Evolutionary conservation across 2,329 filamentous ascomycete genomes (phyloP).

Genomic region (Colletotrichum tamarilloi): DNA sequence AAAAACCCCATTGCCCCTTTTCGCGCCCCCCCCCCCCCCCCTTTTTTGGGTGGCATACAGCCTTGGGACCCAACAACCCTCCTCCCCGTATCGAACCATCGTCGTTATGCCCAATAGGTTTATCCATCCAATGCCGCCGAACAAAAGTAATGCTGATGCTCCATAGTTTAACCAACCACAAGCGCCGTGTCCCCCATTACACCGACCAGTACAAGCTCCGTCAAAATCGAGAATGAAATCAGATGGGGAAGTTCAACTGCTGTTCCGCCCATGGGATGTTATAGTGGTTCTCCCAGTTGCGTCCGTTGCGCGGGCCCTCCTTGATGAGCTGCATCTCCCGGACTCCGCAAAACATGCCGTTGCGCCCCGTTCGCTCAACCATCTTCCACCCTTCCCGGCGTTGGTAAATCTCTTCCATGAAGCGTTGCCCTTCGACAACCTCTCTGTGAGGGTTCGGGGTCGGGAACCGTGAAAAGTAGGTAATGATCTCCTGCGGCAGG

Average conservation of each 20-base stretch:
- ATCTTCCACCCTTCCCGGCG: constrained; percentile 51
- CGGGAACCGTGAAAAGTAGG: constrained; percentile 66
- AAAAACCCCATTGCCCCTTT: not conserved
- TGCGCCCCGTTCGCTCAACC: constrained; percentile 56
- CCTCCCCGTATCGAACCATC: not conserved
- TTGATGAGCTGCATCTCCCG: constrained; percentile 58
- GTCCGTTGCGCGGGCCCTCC: constrained; percentile 25
- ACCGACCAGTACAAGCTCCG: not conserved
- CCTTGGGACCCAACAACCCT: not conserved
- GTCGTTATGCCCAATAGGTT: not conserved
- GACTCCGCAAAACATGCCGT: constrained; percentile 67
- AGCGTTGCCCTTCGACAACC: constrained; percentile 67
- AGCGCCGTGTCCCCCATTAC: not conserved
- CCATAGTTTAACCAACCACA: not conserved
- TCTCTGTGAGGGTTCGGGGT: constrained; percentile 69
- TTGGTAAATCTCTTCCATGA: constrained; percentile 63
- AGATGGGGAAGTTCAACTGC: constrained; percentile 27
- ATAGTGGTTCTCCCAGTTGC: constrained; percentile 33
- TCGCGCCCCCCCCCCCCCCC: too few relatives aligned
- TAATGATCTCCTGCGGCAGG: constrained; percentile 68
- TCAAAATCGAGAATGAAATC: not conserved
- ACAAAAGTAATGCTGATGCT: not conserved
- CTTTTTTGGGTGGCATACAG: not conserved
- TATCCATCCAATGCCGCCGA: not conserved
- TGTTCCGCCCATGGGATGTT: constrained; percentile 28